Percentiles rank a stretch among this genome's conserved stretches.
Evolutionary conservation across 73 alveolate genomes (phyloP).

Genomic region (Urostyla sp.): DNA sequence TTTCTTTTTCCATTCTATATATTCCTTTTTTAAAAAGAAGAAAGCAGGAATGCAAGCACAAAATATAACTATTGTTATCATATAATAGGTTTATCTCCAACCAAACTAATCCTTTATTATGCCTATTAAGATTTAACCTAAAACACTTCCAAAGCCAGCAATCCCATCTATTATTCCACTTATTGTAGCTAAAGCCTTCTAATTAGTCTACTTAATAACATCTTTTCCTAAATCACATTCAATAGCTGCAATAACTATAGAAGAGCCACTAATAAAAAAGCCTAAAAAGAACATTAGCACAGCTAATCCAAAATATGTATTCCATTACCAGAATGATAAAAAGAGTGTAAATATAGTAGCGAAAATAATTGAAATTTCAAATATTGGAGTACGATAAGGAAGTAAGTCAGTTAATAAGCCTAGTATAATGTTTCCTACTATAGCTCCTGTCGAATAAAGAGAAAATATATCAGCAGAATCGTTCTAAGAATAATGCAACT

Average conservation of each 20-base stretch:
- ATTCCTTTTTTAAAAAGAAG: slow-evolving; percentile 2
- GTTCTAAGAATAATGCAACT: slow-evolving; percentile 9
- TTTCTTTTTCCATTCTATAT: slow-evolving; percentile 23
- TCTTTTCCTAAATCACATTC: slow-evolving; percentile 55
- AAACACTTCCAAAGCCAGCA: slow-evolving; percentile 54
- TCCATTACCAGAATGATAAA: slow-evolving; percentile 6
- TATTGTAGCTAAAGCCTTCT: slow-evolving; percentile 39
- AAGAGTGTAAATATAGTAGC: slow-evolving; percentile 27
- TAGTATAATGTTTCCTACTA: slow-evolving; percentile 39
- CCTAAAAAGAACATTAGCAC: slow-evolving; percentile 49
- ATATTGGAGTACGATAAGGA: slow-evolving; percentile 44
- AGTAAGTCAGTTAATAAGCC: slow-evolving; percentile 42
- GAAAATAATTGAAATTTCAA: not conserved
- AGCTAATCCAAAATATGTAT: not conserved
- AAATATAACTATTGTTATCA: slow-evolving; percentile 31
- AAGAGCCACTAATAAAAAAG: slow-evolving; percentile 27
- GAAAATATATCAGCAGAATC: slow-evolving; percentile 38
- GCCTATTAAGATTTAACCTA: slow-evolving; percentile 37
- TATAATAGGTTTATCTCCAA: slow-evolving; percentile 14
- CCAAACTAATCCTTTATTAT: slow-evolving; percentile 21
- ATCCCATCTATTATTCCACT: slow-evolving; percentile 54
- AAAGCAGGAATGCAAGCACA: slow-evolving; percentile 11
- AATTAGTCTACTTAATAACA: not conserved
- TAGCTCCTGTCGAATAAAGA: slow-evolving; percentile 37
- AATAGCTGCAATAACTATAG: slow-evolving; percentile 55